These are phyloP conservation scores for Metschnikowia anglica DNA, from an alignment of 805 yeast genomes.

Conservation along the genomic window DNA sequence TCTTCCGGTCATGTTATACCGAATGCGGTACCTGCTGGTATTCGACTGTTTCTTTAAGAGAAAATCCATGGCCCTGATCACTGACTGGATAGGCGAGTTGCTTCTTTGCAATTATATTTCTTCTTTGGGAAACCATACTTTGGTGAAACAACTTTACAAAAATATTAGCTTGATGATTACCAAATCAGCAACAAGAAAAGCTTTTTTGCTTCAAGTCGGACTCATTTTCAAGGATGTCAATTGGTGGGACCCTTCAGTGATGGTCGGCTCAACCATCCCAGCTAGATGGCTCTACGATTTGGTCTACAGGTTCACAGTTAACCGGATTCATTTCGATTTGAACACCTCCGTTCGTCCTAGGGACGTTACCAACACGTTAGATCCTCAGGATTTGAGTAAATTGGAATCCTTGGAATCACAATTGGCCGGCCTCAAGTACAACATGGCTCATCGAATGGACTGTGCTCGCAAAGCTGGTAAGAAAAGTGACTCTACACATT, in stretches of 20 bases:
- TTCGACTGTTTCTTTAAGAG: conserved; percentile 27
- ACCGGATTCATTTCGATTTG: conserved; percentile 33
- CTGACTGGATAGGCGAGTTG: conserved; percentile 33
- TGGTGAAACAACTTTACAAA: conserved; percentile 21
- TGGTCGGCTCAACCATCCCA: conserved; percentile 38
- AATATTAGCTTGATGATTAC: conserved; percentile 11
- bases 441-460: conserved; percentile 10
- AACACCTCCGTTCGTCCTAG: conserved; percentile 31
- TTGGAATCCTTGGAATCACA: conserved; percentile 16
- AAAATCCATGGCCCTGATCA: neutral
- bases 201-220: neutral
- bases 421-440: conserved; percentile 13
- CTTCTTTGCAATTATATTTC: conserved; percentile 39
- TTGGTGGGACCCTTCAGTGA: conserved; percentile 30
- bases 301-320: conserved; percentile 32
- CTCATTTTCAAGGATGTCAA: conserved; percentile 25
- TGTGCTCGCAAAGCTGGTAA: neutral
- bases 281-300: conserved; percentile 39
- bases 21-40: conserved; percentile 37
- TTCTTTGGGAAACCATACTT: conserved; percentile 37
- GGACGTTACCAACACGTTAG: conserved; percentile 31
- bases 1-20: conserved; percentile 39
- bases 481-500: neutral
- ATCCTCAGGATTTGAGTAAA: conserved; percentile 15
- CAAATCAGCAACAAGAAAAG: neutral